phyloP scores from a whole-genome alignment of 495 filamentous ascomycete genomes.

The Daldinia grandis region DNA sequence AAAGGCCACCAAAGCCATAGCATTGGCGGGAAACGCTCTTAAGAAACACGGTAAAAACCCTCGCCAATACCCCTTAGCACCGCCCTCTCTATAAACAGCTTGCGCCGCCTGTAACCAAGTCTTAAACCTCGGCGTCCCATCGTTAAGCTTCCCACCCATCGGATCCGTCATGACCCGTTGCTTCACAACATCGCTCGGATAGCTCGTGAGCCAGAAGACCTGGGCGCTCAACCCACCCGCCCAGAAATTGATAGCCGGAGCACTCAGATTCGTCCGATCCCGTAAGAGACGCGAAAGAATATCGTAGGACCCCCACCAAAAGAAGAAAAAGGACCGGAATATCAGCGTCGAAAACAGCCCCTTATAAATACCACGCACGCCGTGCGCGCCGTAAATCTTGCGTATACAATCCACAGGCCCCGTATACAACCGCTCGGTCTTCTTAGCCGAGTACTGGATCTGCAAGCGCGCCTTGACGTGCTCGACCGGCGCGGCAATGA shows the following conservation, averaged over 20 bases:
- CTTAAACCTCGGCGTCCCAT: slow-evolving; percentile 73
- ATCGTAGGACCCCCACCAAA: slow-evolving; percentile 96
- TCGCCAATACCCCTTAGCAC: slow-evolving; percentile 85
- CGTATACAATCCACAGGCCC: slow-evolving; percentile 84
- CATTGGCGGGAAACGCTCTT: slow-evolving; percentile 95
- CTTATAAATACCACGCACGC: slow-evolving; percentile 81
- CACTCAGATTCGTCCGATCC: slow-evolving; percentile 72
- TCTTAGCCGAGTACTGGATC: slow-evolving; percentile 84
- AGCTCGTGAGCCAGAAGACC: slow-evolving; percentile 90
- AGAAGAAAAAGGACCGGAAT: slow-evolving; percentile 94
- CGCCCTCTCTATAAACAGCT: slow-evolving; percentile 77
- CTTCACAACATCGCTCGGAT: slow-evolving; percentile 95
- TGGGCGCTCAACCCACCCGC: slow-evolving; percentile 92
- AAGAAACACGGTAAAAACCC: slow-evolving; percentile 94
- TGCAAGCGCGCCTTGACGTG: slow-evolving; percentile 95
- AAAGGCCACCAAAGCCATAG: slow-evolving; percentile 90
- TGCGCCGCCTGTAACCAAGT: slow-evolving; percentile 83
- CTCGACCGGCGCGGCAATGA: slow-evolving; percentile 93
- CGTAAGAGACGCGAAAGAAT: slow-evolving; percentile 74
- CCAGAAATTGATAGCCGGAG: slow-evolving; percentile 93
- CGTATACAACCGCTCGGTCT: slow-evolving; percentile 76
- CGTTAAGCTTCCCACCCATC: slow-evolving; percentile 72
- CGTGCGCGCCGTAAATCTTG: slow-evolving; percentile 74
- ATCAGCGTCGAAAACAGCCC: slow-evolving; percentile 85
- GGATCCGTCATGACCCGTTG: slow-evolving; percentile 97